Percentiles rank a stretch among this genome's conserved stretches.
phyloP scores from a whole-genome alignment of 306 rosid genomes.

The Castanea mollissima region DNA sequence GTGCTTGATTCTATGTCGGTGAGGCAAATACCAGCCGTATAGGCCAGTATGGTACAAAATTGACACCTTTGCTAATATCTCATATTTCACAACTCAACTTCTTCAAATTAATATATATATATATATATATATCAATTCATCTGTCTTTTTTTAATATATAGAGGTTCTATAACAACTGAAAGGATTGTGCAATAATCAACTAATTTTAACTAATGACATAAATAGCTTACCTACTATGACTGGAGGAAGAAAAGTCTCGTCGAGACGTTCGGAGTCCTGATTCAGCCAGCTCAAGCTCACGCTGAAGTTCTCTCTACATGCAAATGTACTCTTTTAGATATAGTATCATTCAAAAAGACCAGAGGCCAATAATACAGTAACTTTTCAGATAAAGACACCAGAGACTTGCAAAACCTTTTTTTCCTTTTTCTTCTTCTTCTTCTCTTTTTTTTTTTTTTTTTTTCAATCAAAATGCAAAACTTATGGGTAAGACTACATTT shows the following conservation, averaged over 20 bases:
- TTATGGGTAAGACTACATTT: neutral
- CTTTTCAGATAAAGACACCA: neutral
- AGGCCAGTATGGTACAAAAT: no score
- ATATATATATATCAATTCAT: neutral
- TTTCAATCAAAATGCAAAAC: neutral
- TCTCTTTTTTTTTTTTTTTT: no score
- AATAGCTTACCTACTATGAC: conserved; percentile 64
- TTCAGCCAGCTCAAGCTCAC: conserved; percentile 91
- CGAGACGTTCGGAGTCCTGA: conserved; percentile 75
- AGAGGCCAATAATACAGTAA: neutral
- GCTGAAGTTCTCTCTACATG: conserved; percentile 85
- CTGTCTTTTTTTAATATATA: neutral
- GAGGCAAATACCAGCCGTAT: no score
- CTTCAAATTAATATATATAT: neutral
- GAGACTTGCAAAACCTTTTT: neutral
- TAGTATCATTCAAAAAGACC: conserved; percentile 1
- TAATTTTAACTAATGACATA: conserved; percentile 1
- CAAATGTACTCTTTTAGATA: conserved; percentile 11
- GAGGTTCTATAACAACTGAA: neutral
- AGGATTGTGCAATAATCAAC: neutral
- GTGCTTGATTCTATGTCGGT: no score
- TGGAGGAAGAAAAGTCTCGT: conserved; percentile 74
- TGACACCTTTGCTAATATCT: no score
- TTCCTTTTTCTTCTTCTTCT: neutral
- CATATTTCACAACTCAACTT: no score